Evolutionary conservation across 2,329 filamentous ascomycete species (phyloP).

Genomic region (Fusarium heterosporum): DNA sequence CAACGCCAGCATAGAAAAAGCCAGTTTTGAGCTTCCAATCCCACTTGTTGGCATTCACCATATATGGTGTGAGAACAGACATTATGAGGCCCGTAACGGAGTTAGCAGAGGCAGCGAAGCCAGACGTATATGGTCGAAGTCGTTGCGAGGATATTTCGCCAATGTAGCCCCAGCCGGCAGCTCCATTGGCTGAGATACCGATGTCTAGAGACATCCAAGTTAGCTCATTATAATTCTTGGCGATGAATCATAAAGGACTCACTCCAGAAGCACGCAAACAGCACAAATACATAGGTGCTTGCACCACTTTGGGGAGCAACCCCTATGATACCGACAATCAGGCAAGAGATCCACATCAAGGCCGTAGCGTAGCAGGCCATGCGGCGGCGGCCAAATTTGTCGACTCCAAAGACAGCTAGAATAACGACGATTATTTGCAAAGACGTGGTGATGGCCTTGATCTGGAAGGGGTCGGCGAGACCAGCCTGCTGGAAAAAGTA

Average conservation of each 20-base stretch:
- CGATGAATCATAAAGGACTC: neutral
- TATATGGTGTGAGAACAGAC: slow-evolving; percentile 47
- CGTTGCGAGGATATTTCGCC: slow-evolving; percentile 54
- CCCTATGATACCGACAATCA: slow-evolving; percentile 28
- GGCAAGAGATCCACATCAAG: slow-evolving; percentile 16
- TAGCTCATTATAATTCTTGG: neutral
- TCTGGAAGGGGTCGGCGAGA: slow-evolving; percentile 36
- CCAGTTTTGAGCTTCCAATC: slow-evolving; percentile 50
- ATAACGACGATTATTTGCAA: slow-evolving; percentile 31
- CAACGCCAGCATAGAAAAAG: slow-evolving; percentile 48
- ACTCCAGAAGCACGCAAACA: slow-evolving; percentile 34
- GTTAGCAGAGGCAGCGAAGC: slow-evolving; percentile 42
- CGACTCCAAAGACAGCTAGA: slow-evolving; percentile 27
- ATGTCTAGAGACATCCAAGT: slow-evolving; percentile 1
- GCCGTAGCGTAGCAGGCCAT: slow-evolving; percentile 28
- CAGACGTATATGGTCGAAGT: slow-evolving; percentile 50
- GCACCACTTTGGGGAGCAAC: slow-evolving; percentile 13
- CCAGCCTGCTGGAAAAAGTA: slow-evolving; percentile 54
- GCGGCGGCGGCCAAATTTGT: slow-evolving; percentile 23
- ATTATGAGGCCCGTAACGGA: slow-evolving; percentile 27
- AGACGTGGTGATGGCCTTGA: slow-evolving; percentile 37
- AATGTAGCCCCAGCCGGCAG: slow-evolving; percentile 48
- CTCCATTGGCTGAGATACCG: slow-evolving; percentile 19
- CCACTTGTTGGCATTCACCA: slow-evolving; percentile 49
- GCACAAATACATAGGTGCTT: slow-evolving; percentile 21